Evolutionary conservation across 1,139 yeast species (phyloP).

Genomic region (Taphrina flavorubra): DNA sequence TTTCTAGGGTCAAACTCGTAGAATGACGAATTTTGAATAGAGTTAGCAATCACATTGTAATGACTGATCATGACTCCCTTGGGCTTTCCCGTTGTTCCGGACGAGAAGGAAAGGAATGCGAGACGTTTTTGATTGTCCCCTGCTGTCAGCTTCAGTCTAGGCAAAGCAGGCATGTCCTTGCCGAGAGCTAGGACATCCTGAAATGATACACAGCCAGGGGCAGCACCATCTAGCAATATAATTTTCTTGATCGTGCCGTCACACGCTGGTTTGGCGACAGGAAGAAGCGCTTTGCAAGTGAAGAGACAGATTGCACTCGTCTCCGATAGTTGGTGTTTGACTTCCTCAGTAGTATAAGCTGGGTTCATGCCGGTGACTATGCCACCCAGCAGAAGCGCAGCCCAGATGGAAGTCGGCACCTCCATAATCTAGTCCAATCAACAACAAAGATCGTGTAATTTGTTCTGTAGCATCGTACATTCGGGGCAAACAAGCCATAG

Average conservation of each 20-base stretch:
- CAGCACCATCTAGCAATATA: slow-evolving; percentile 35
- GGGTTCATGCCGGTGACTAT: slow-evolving; percentile 52
- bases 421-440: slow-evolving; percentile 45
- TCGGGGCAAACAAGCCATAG: slow-evolving; percentile 50
- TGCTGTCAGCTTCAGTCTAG: slow-evolving; percentile 45
- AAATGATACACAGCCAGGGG: slow-evolving; percentile 41
- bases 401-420: slow-evolving; percentile 39
- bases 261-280: slow-evolving; percentile 46
- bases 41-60: slow-evolving; percentile 48
- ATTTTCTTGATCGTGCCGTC: slow-evolving; percentile 48
- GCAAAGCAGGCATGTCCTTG: slow-evolving; percentile 40
- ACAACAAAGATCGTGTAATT: slow-evolving; percentile 46
- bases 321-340: slow-evolving; percentile 51
- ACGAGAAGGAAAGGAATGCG: slow-evolving; percentile 62
- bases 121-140: slow-evolving; percentile 47
- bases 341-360: slow-evolving; percentile 52
- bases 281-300: slow-evolving; percentile 46
- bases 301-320: slow-evolving; percentile 50
- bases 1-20: slow-evolving; percentile 32
- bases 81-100: slow-evolving; percentile 70
- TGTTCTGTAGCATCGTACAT: slow-evolving; percentile 42
- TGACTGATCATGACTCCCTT: slow-evolving; percentile 69
- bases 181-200: slow-evolving; percentile 46
- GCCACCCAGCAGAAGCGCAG: slow-evolving; percentile 31
- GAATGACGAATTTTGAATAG: slow-evolving; percentile 44